A percentile compares a stretch with the other conserved stretches of the same genome.
phyloP scores from a whole-genome alignment of 2,329 filamentous ascomycete species.

The Blumeriella jaapii region DNA sequence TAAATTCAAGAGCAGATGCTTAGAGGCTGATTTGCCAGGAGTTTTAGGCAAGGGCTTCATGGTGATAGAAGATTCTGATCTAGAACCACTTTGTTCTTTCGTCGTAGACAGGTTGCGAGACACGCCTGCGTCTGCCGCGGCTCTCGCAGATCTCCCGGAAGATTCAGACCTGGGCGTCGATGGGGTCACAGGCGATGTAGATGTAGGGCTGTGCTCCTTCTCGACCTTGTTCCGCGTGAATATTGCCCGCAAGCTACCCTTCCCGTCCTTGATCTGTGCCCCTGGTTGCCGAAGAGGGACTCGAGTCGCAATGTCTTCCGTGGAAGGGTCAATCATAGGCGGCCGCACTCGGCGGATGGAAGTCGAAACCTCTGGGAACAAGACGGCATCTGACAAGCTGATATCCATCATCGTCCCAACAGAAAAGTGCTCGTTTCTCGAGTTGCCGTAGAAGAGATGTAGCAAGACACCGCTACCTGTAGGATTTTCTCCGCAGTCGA shows the following conservation, averaged over 20 bases:
- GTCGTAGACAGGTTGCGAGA: constrained; percentile 12
- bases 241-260: constrained; percentile 23
- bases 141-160: constrained; percentile 10
- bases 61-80: neutral
- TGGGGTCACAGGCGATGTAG: constrained; percentile 15
- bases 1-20: constrained; percentile 19
- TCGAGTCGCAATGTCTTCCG: constrained; percentile 8
- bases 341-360: constrained; percentile 19
- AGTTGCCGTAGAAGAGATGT: too few relatives aligned
- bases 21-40: constrained; percentile 9
- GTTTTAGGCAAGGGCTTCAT: constrained; percentile 7
- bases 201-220: constrained; percentile 7
- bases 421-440: too few relatives aligned
- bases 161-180: constrained; percentile 7
- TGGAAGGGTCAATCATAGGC: constrained; percentile 16
- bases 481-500: too few relatives aligned
- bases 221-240: constrained; percentile 23
- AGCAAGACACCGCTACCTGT: too few relatives aligned
- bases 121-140: constrained; percentile 8
- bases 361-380: constrained; percentile 10
- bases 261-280: constrained; percentile 20
- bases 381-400: constrained; percentile 1
- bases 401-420: too few relatives aligned
- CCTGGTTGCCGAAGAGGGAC: constrained; percentile 18
- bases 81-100: constrained; percentile 1